Base-by-base conservation (phyloP, 2,329 filamentous ascomycete species). In the Cordyceps cateniannulata region DNA sequence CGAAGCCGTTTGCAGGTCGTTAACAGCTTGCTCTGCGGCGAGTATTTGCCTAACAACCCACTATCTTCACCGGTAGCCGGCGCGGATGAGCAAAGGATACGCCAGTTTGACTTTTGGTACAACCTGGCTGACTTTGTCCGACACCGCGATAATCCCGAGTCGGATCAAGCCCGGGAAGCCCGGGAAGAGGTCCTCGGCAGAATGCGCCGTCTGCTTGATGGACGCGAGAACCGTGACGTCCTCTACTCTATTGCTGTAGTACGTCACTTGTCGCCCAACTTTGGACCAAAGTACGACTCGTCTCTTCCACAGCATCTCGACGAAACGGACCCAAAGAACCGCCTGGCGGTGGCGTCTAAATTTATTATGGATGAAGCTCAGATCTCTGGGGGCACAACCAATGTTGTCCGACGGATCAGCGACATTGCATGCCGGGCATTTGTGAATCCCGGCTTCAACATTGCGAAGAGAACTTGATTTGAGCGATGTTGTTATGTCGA, bases 231-330 rank as follows among this genome's bases (percentile, higher is more conserved):
- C 68, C 86, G 93, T 58, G 92, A 97, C 71, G 88, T 96, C 20
- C 84, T 97, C 61, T 96, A 96, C 74, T 95, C 90, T 0, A 88
- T 96, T 65, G 90, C 90, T 9, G 85, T 96, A 60, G 86, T 89
- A 18, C 86, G 91, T 27, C 85, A 93, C 64, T 80, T 92, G 54
- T 86, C 89, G 50, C 85, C 86, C 35, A 83, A 85, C 50, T 85
- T 82, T 68, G 82, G 82, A 16, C 77, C 85, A 12, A 82, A 81
- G 65, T 83, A 83, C 35, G 82, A 82, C 64, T 81, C 76, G 62
- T 78, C 81, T 25, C 38, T 82, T 8, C 81, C 83, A 1, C 79
- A 82, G 51, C 84, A 85, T 62, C 77, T 85, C 5, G 86, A 88
- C 68, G 88, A 90, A 72, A 82, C 79, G 49, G 86, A 89, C 53